Conservation (phyloP, 2,329 filamentous ascomycete genomes). For the Ophiostoma quercus region DNA sequence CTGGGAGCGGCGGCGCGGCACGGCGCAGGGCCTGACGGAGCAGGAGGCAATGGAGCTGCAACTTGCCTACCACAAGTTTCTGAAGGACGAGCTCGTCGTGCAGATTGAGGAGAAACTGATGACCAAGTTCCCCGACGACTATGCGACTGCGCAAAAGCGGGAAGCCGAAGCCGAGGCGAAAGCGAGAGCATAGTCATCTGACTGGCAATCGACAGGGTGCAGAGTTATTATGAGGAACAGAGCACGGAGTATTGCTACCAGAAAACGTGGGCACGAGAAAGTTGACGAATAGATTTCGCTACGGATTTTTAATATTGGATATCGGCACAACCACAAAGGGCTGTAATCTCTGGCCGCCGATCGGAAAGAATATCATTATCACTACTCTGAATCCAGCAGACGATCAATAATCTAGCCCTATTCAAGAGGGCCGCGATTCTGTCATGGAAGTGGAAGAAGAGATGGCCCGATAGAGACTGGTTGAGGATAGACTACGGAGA, state of each 20-base stretch:
- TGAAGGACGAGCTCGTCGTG: conserved; percentile 31
- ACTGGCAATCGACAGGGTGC: background rate
- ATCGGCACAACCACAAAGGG: background rate
- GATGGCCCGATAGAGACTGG: background rate
- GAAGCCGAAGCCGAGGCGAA: conserved; percentile 6
- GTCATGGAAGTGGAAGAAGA: background rate
- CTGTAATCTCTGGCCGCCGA: background rate
- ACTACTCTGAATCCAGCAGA: background rate
- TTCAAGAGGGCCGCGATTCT: conserved; percentile 5
- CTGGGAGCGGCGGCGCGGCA: conserved; percentile 43
- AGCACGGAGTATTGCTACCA: background rate
- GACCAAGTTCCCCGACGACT: conserved; percentile 21
- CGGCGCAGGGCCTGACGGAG: conserved; percentile 38
- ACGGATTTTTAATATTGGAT: background rate
- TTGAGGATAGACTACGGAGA: background rate
- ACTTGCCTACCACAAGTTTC: conserved; percentile 35
- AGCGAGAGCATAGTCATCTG: background rate
- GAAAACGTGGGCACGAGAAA: background rate
- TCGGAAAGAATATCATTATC: background rate
- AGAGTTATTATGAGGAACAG: no score
- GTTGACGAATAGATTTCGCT: background rate
- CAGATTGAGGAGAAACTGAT: conserved; percentile 22
- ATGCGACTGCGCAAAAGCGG: conserved; percentile 16
- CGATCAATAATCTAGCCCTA: background rate
- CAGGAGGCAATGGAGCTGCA: conserved; percentile 46